Evolutionary conservation across 106 monocot genomes (phyloP).

Genomic region (Agapanthus africanus): DNA sequence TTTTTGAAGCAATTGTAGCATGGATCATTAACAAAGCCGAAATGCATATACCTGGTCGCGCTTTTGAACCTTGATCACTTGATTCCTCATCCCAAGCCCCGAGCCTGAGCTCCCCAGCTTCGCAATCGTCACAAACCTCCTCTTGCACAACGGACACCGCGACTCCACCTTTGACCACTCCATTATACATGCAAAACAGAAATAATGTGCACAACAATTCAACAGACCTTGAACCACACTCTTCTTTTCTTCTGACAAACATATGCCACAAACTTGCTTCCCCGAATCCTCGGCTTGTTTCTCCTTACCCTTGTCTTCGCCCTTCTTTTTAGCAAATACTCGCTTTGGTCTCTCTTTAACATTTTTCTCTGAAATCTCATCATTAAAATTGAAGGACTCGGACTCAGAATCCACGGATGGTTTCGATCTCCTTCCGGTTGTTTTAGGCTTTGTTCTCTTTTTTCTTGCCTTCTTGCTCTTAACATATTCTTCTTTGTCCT

Average conservation of each 20-base stretch:
- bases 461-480: conserved; percentile 9
- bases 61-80: conserved; percentile 60
- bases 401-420: conserved; percentile 31
- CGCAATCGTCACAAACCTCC: conserved; percentile 60
- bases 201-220: conserved; percentile 71
- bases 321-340: conserved; percentile 7
- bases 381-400: conserved; percentile 18
- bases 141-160: conserved; percentile 72
- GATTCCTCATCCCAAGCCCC: conserved; percentile 29
- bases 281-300: conserved; percentile 32
- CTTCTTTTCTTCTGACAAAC: conserved; percentile 70
- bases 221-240: conserved; percentile 48
- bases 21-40: not conserved
- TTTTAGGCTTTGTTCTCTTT: not conserved
- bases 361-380: conserved; percentile 28
- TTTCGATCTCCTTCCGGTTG: conserved; percentile 26
- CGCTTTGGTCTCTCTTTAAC: conserved; percentile 9
- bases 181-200: conserved; percentile 81
- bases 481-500: conserved; percentile 15
- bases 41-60: conserved; percentile 98
- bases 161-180: conserved; percentile 92
- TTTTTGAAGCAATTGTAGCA: too few relatives aligned
- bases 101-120: conserved; percentile 32
- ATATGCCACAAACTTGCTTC: conserved; percentile 67
- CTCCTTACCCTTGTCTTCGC: conserved; percentile 41